A percentile compares a stretch with the other conserved stretches of the same genome.
Conservation (phyloP, 2,329 filamentous ascomycete genomes). For the Paraphoma sp. region DNA sequence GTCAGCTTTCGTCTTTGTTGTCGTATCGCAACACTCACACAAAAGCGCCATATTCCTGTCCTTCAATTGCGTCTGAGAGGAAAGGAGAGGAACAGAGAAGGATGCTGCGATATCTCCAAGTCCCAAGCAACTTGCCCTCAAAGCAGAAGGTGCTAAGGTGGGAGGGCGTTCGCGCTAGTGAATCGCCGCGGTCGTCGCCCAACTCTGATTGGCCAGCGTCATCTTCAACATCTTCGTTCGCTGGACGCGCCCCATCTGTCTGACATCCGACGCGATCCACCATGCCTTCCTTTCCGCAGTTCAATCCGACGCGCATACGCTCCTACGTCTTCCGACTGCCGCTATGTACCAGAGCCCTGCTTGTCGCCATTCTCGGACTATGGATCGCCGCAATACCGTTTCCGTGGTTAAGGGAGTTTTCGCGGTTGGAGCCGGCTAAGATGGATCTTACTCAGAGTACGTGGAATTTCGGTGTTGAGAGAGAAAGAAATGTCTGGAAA, state of each 20-base stretch:
- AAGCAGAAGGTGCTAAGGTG: constrained; percentile 20
- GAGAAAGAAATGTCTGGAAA: background rate
- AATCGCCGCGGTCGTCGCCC: constrained; percentile 18
- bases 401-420: constrained; percentile 79
- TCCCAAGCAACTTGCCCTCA: constrained; percentile 18
- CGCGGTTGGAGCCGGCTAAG: constrained; percentile 77
- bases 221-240: background rate
- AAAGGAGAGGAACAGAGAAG: constrained; percentile 4
- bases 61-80: constrained; percentile 11
- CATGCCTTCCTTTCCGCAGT: constrained; percentile 59
- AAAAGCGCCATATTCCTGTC: constrained; percentile 43
- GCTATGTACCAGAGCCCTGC: constrained; percentile 77
- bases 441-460: constrained; percentile 74
- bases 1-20: constrained; percentile 17
- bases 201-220: constrained; percentile 9
- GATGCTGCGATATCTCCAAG: constrained; percentile 5
- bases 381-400: constrained; percentile 74
- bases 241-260: background rate
- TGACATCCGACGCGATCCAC: constrained; percentile 17
- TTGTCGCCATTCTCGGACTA: constrained; percentile 70
- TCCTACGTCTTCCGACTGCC: constrained; percentile 87
- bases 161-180: constrained; percentile 11
- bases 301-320: constrained; percentile 76
- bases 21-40: constrained; percentile 27
- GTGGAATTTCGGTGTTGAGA: constrained; percentile 40